Base-by-base conservation (phyloP, 257 asterid species). In the Avicennia marina region DNA sequence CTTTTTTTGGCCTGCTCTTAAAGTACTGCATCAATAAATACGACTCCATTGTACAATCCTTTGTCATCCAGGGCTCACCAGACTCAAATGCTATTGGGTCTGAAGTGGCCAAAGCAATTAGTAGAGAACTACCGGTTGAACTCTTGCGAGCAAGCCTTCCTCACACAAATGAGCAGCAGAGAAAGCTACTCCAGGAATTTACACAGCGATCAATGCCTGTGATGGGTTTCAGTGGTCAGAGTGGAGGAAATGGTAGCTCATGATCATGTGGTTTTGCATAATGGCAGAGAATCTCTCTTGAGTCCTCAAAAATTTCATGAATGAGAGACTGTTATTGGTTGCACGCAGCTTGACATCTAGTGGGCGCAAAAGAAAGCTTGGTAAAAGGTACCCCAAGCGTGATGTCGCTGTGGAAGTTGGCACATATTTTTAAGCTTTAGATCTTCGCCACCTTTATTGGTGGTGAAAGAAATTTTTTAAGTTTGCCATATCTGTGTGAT, bases 61-160 rank as follows among this genome's bases (percentile, higher is more conserved):
- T 70, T 68, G 50, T 75, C 48, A 33, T 60, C 44, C 84, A 75
- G 68, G 78, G 78, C 52, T 39, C 78, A 39, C 64, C 62, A 16
- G 83, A 70, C 60, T 24, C 70, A 44, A 63, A 65, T 45, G 67
- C 67, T 17, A 6, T 75, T 39, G 85, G 73, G 13, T 60, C 91
- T 25, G 88, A 82, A 44, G 68, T 80, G 12, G 77, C 89, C 27
- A 77, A 65, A 51, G 81, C 91, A 18, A 80, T 82, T 18, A 59
- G 75, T 16, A 75, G 74, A 57, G 95, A 86, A 71, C 78, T 86
- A 81, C 95, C 95, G 0, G 81, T 86, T 54, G 93, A 80, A 47
- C 87, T 86, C 11, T 66, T 86, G 70, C 86, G 93, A 4, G 89
- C 83, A 2, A 75, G 95, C 70, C 84, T 86, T 55, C 93, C 93